A percentile compares a stretch with the other conserved stretches of the same genome.
These are phyloP conservation scores for Nymphaea thermarum DNA, from an alignment of 164 flowering plant species.

Conservation along the genomic window DNA sequence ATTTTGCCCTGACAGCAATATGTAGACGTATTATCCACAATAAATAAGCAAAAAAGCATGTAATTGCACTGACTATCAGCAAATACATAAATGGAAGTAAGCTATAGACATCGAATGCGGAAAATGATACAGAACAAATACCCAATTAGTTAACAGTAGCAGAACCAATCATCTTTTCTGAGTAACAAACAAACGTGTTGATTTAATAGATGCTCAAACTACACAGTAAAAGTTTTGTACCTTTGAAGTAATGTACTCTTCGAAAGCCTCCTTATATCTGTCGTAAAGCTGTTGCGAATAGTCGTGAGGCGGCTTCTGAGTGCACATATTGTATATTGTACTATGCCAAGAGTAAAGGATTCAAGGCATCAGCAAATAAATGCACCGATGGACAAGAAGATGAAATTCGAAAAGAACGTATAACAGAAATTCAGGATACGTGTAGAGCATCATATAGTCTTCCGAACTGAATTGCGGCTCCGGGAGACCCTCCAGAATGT, in stretches of 20 bases:
- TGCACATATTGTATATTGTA: conserved; percentile 89
- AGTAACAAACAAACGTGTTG: too few species aligned
- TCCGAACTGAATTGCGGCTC: conserved; percentile 67
- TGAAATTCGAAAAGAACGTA: neutral
- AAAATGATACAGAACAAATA: too few species aligned
- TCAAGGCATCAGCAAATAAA: neutral
- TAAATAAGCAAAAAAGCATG: too few species aligned
- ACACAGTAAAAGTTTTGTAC: conserved; percentile 14
- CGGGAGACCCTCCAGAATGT: conserved; percentile 59
- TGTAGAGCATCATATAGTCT: conserved; percentile 81
- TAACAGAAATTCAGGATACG: conserved; percentile 31
- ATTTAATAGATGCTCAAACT: too few species aligned
- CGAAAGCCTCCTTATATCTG: conserved; percentile 65
- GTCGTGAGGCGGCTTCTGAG: conserved; percentile 86
- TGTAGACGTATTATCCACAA: too few species aligned
- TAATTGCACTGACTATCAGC: neutral
- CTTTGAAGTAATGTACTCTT: conserved; percentile 59
- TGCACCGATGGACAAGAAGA: neutral
- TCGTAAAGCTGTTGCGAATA: conserved; percentile 86
- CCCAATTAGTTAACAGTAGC: too few species aligned
- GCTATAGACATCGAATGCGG: too few species aligned
- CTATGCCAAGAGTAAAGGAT: conserved; percentile 22
- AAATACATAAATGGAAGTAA: too few species aligned
- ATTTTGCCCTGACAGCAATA: too few species aligned
- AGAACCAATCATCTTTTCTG: too few species aligned